These are phyloP conservation scores for Omphalotus guepiniiformis DNA, from an alignment of 768 basidiomycete genomes.

Conservation along the genomic window DNA sequence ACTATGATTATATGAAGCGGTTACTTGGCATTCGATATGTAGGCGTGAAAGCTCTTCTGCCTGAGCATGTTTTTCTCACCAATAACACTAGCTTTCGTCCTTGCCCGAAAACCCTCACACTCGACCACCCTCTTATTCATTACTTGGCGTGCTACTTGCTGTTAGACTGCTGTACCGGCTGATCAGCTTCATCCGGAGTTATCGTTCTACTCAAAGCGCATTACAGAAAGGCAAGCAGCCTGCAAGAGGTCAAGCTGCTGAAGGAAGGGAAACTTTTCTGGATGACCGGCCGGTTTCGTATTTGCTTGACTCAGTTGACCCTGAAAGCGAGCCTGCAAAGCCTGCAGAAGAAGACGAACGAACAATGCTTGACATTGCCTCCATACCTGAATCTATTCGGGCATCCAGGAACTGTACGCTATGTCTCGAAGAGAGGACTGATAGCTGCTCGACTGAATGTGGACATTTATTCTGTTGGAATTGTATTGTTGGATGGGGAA, in stretches of 20 bases:
- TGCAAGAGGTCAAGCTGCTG: conserved; percentile 16
- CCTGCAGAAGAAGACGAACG: conserved; percentile 68
- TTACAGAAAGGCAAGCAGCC: conserved; percentile 26
- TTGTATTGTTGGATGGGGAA: conserved; percentile 85
- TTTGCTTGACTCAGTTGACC: conserved; percentile 46
- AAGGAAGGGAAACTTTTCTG: conserved; percentile 38
- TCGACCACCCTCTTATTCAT: conserved; percentile 81
- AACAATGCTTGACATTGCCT: conserved; percentile 57
- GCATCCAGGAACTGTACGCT: conserved; percentile 73
- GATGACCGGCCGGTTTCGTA: conserved; percentile 60
- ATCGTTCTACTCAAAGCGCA: conserved; percentile 6
- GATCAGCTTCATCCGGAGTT: conserved; percentile 36
- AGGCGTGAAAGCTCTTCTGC: conserved; percentile 9
- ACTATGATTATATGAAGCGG: conserved; percentile 70
- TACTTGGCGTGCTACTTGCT: conserved; percentile 71
- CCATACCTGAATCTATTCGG: conserved; percentile 48
- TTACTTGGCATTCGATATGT: conserved; percentile 70
- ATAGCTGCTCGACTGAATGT: conserved; percentile 81
- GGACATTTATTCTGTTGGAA: conserved; percentile 90
- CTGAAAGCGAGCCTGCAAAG: conserved; percentile 49
- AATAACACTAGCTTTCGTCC: conserved; percentile 59
- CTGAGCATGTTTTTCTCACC: background rate
- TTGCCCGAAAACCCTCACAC: conserved; percentile 65
- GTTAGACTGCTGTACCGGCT: conserved; percentile 64
- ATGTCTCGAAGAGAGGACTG: conserved; percentile 80